Base-by-base conservation (phyloP, 768 basidiomycete species). In the Podaxis pistillaris region DNA sequence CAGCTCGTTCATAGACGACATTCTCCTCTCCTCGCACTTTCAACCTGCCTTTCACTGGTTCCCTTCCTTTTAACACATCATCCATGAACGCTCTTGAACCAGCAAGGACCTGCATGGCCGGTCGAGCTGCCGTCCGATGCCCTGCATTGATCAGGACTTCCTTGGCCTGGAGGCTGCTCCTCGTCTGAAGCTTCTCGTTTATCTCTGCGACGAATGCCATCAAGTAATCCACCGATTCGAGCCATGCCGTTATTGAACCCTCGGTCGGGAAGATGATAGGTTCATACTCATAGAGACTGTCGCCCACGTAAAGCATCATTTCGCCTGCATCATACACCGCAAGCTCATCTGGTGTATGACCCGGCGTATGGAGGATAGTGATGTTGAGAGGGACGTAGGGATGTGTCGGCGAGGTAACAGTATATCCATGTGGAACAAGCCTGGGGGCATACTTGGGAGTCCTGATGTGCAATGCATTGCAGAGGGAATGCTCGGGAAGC, bases 271-370 rank as follows among this genome's bases (percentile, higher is more conserved):
- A 86, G 66, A 86, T 81, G 67, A 85, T 86, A 4, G 75, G 78
- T 38, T 79, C 83, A 58, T 78, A 70, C 66, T 86, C 84, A 64
- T 86, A 86, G 47, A 84, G 71, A 50, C 82, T 79, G 63, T 86
- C 85, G 2, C 86, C 86, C 11, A 83, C 82, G 54, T 84, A 86
- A 1, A 85, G 71, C 83, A 84, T 82, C 64, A 70, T 72, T 57
- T 85, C 84, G 5, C 64, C 68, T 12, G 69, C 71, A 59, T 85
- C 82, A 72, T 82, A 86, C 3, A 85, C 64, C 0, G 83, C 83
- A n/a, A 85, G 69, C 65, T 84, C 80, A 71, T 86, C 86, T 1
- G 84, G 85, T 0, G 81, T 85, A 62, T 86, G 85, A 28, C 85
- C 84, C 0, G 84, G 83, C 0, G 83, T 84, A 63, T 86, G 85